Percentiles rank a stretch among this genome's conserved stretches.
Conservation (phyloP, 2,329 filamentous ascomycete species). For the Clonostachys rosea region DNA sequence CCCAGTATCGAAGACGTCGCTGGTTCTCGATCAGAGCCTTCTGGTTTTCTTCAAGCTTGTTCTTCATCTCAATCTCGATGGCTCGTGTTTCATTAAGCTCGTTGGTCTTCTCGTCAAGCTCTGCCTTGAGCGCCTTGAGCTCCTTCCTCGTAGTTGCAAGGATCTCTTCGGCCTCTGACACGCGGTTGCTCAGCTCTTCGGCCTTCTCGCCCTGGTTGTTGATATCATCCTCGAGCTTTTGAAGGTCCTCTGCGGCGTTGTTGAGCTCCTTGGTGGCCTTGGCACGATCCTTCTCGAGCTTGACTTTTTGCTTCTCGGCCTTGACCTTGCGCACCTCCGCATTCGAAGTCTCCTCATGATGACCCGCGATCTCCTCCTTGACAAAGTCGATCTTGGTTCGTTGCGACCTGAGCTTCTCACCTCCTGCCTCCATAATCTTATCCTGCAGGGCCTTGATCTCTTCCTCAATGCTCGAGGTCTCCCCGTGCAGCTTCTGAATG, state of each 20-base stretch:
- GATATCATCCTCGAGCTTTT: conserved; percentile 74
- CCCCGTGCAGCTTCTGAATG: conserved; percentile 71
- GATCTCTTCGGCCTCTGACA: conserved; percentile 77
- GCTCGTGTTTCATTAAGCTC: conserved; percentile 88
- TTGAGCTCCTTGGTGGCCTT: conserved; percentile 79
- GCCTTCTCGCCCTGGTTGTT: conserved; percentile 72
- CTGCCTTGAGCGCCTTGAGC: conserved; percentile 72
- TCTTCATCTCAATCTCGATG: conserved; percentile 94
- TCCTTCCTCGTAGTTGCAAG: conserved; percentile 77
- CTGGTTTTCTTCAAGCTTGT: conserved; percentile 94
- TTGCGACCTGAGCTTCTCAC: conserved; percentile 85
- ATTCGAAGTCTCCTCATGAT: conserved; percentile 77
- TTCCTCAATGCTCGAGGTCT: conserved; percentile 85
- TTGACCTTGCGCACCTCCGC: conserved; percentile 88
- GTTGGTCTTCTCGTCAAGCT: conserved; percentile 79
- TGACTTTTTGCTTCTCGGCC: conserved; percentile 85
- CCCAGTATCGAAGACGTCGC: conserved; percentile 79
- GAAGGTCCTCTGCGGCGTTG: conserved; percentile 65
- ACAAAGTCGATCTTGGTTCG: conserved; percentile 86
- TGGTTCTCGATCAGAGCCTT: conserved; percentile 85
- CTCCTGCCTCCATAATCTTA: conserved; percentile 98
- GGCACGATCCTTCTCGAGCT: conserved; percentile 77
- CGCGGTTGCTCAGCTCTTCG: conserved; percentile 65
- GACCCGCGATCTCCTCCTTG: conserved; percentile 77
- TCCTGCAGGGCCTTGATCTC: conserved; percentile 92